Percentiles rank a stretch among this genome's conserved stretches.
These are phyloP conservation scores for Ascocoryne sarcoides DNA, from an alignment of 2,329 filamentous ascomycete species.

Conservation along the genomic window DNA sequence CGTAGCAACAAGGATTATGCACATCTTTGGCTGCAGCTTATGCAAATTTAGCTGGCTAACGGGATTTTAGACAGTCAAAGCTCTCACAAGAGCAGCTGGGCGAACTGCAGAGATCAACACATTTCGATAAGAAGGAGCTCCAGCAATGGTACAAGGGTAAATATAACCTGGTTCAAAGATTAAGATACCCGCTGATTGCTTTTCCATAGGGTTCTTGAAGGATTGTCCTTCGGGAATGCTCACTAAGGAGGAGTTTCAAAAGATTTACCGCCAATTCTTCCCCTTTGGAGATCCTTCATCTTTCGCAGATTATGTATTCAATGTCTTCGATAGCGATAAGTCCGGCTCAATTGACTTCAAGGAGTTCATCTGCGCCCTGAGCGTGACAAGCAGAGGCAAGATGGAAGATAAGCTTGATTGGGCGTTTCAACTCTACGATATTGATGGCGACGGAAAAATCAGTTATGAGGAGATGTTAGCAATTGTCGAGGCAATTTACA, in stretches of 20 bases:
- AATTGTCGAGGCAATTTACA: constrained; percentile 99
- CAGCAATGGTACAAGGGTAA: constrained; percentile 99
- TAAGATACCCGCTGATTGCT: too few species aligned
- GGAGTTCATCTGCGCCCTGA: constrained; percentile 97
- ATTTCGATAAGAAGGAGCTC: constrained; percentile 99
- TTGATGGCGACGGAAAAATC: constrained; percentile 97
- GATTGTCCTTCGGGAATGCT: constrained; percentile 96
- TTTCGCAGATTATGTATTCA: constrained; percentile 98
- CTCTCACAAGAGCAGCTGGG: constrained; percentile 91
- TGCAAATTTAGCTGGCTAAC: background rate
- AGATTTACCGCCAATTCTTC: constrained; percentile 99
- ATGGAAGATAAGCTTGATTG: constrained; percentile 99
- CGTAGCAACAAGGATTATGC: background rate
- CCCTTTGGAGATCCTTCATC: constrained; percentile 95
- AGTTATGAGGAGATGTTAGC: constrained; percentile 98
- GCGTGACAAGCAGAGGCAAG: constrained; percentile 92
- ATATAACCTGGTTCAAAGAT: too few species aligned
- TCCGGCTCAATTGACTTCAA: constrained; percentile 98
- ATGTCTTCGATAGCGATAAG: constrained; percentile 96
- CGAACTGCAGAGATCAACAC: constrained; percentile 92
- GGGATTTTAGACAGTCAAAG: constrained; percentile 75
- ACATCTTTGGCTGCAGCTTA: background rate
- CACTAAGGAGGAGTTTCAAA: constrained; percentile 97
- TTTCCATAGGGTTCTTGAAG: constrained; percentile 84
- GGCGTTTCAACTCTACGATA: constrained; percentile 99